Evolutionary conservation across 495 filamentous ascomycete species (phyloP).

Genomic region (Penicillium malachiteum): DNA sequence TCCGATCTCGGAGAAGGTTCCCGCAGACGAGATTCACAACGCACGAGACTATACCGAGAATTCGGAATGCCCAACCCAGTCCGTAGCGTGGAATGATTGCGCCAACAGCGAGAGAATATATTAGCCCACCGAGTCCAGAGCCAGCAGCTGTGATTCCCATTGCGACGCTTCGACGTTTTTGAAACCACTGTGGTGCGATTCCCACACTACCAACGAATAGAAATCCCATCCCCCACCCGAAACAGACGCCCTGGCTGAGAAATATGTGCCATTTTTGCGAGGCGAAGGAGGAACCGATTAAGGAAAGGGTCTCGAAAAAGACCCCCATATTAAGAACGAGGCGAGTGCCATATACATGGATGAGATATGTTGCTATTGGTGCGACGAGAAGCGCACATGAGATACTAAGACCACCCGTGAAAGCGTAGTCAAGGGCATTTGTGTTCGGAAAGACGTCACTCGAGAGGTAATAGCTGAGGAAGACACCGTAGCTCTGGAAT

Average conservation of each 20-base stretch:
- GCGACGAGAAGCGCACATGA: slow-evolving; percentile 63
- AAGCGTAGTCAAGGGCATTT: slow-evolving; percentile 63
- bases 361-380: slow-evolving; percentile 61
- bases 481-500: slow-evolving; percentile 60
- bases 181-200: slow-evolving; percentile 80
- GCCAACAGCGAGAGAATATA: slow-evolving; percentile 51
- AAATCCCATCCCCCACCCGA: slow-evolving; percentile 75
- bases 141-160: slow-evolving; percentile 72
- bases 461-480: slow-evolving; percentile 68
- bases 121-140: slow-evolving; percentile 72
- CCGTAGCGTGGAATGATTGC: slow-evolving; percentile 60
- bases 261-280: slow-evolving; percentile 70
- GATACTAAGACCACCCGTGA: slow-evolving; percentile 70
- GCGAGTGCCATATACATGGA: slow-evolving; percentile 53
- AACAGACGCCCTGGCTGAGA: slow-evolving; percentile 72
- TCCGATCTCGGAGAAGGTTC: slow-evolving; percentile 66
- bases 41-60: slow-evolving; percentile 66
- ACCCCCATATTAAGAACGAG: slow-evolving; percentile 59
- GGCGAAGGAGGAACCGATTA: slow-evolving; percentile 68
- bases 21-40: slow-evolving; percentile 61
- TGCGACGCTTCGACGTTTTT: slow-evolving; percentile 63
- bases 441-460: slow-evolving; percentile 57
- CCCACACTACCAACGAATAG: slow-evolving; percentile 70
- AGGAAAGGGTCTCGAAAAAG: slow-evolving; percentile 56
- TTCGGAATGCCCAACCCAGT: slow-evolving; percentile 71